Conservation (phyloP, 2,329 filamentous ascomycete genomes). For the Atkinsonella hypoxylon region DNA sequence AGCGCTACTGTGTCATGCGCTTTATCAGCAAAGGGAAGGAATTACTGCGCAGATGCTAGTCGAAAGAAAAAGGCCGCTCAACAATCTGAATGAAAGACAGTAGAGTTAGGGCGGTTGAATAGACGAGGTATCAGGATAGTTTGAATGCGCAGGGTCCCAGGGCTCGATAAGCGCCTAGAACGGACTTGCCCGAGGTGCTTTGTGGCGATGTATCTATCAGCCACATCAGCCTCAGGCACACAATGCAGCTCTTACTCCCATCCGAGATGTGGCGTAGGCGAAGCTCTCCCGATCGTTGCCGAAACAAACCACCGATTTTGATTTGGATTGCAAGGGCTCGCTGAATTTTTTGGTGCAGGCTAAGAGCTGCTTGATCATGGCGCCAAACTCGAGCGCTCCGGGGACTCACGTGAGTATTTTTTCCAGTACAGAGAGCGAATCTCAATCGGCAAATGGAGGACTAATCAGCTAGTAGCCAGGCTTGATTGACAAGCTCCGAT, state of each 20-base stretch:
- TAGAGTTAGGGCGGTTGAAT: not conserved
- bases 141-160: not conserved
- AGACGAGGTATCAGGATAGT: not conserved
- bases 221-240: not conserved
- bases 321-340: not conserved
- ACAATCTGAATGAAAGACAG: not conserved
- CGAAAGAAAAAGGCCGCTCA: not conserved
- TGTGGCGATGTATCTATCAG: not conserved
- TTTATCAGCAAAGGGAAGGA: not conserved
- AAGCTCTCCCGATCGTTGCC: not conserved
- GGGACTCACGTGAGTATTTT: conserved; percentile 17
- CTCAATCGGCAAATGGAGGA: not conserved
- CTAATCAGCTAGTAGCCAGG: conserved; percentile 16
- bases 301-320: not conserved
- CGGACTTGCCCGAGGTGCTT: not conserved
- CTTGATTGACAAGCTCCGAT: conserved; percentile 27
- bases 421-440: not conserved
- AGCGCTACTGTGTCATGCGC: not conserved
- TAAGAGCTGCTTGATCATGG: conserved; percentile 15
- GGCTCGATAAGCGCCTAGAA: not conserved
- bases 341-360: not conserved
- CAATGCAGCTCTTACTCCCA: too few relatives aligned
- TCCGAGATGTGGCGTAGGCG: conserved; percentile 1
- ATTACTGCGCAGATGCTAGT: not conserved
- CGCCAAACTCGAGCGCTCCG: conserved; percentile 18